Evolutionary conservation across 2,329 filamentous ascomycete genomes (phyloP).

Genomic region (Botryosphaeria dothidea): DNA sequence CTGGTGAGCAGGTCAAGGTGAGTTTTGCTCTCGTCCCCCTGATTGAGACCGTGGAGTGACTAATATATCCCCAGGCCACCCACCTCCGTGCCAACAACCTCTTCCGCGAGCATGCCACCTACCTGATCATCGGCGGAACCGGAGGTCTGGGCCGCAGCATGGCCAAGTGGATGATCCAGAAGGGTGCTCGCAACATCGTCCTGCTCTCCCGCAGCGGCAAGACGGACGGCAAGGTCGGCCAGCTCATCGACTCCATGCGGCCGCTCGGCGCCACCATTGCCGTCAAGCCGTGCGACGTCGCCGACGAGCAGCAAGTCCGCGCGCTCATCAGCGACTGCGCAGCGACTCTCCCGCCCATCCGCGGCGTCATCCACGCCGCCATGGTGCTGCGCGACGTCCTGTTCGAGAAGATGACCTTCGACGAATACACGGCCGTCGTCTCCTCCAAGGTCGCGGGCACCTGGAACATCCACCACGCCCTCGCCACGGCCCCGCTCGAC

Average conservation of each 20-base stretch:
- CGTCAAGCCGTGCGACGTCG: slow-evolving; percentile 15
- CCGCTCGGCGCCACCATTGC: slow-evolving; percentile 1
- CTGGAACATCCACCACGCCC: slow-evolving; percentile 27
- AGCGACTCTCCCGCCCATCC: slow-evolving; percentile 21
- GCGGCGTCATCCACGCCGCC: slow-evolving; percentile 30
- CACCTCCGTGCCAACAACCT: slow-evolving; percentile 4
- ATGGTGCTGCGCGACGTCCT: slow-evolving; percentile 28
- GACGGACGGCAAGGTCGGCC: neutral
- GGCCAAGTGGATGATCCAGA: slow-evolving; percentile 28
- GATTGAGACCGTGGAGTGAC: neutral
- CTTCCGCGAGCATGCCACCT: slow-evolving; percentile 26
- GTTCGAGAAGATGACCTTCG: slow-evolving; percentile 17
- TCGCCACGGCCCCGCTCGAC: slow-evolving; percentile 28
- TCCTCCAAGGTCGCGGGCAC: slow-evolving; percentile 33
- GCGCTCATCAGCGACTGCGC: neutral
- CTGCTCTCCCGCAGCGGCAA: slow-evolving; percentile 25
- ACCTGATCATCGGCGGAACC: slow-evolving; percentile 31
- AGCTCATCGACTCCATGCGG: neutral
- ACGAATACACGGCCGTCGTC: slow-evolving; percentile 22
- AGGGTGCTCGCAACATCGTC: slow-evolving; percentile 29
- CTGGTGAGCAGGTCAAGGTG: slow-evolving; percentile 28
- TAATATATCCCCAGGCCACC: neutral
- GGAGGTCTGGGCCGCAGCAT: slow-evolving; percentile 33
- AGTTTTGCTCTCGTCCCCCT: neutral
- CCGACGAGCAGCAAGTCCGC: neutral